Percentiles rank a stretch among this genome's conserved stretches.
phyloP scores from a whole-genome alignment of 371 early-diverging fungal species.

The Lichtheimia ramosa region DNA sequence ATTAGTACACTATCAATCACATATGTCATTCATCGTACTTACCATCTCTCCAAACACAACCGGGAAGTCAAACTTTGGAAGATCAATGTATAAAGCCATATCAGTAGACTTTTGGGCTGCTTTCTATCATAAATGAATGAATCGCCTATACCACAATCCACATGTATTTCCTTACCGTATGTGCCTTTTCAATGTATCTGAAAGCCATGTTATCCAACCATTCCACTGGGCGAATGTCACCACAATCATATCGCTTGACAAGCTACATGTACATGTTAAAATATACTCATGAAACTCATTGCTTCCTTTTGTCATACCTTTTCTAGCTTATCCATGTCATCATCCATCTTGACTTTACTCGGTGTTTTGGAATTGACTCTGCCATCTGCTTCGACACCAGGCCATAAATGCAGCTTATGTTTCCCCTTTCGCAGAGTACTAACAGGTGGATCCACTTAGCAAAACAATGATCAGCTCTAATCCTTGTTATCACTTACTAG shows the following conservation, averaged over 20 bases:
- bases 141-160: not conserved
- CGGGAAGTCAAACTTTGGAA: slow-evolving; percentile 94
- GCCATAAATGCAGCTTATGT: slow-evolving; percentile 77
- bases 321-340: slow-evolving; percentile 86
- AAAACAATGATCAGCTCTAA: not conserved
- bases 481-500: slow-evolving; percentile 45
- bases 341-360: slow-evolving; percentile 51
- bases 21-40: not conserved
- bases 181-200: slow-evolving; percentile 78
- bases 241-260: slow-evolving; percentile 81
- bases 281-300: too few species aligned
- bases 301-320: slow-evolving; percentile 53
- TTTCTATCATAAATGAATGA: slow-evolving; percentile 27
- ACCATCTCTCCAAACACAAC: slow-evolving; percentile 85
- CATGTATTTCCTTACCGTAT: slow-evolving; percentile 50
- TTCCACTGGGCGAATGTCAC: slow-evolving; percentile 79
- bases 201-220: slow-evolving; percentile 93
- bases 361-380: slow-evolving; percentile 58
- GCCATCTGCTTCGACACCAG: slow-evolving; percentile 67
- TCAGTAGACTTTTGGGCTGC: slow-evolving; percentile 57
- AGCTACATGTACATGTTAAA: slow-evolving; percentile 40
- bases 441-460: not conserved
- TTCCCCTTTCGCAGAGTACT: slow-evolving; percentile 82
- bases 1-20: too few species aligned
- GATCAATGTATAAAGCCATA: slow-evolving; percentile 78